These are phyloP conservation scores for Rhodamnia rubescens DNA, from an alignment of 345 rosid genomes.

Conservation along the genomic window DNA sequence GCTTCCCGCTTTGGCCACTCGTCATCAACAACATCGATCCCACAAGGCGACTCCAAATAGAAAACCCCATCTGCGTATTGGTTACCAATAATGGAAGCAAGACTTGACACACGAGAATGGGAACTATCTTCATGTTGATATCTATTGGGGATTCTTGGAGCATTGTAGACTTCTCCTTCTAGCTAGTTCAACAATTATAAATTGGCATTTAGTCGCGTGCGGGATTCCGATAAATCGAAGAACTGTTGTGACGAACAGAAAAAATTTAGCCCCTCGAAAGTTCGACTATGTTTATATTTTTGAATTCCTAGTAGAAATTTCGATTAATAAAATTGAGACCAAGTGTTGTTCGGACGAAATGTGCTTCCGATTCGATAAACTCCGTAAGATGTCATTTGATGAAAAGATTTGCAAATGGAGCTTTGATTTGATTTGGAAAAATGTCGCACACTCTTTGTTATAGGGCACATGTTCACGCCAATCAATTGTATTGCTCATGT, in stretches of 20 bases:
- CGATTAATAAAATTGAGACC: not conserved
- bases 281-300: not conserved
- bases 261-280: not conserved
- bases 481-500: not conserved
- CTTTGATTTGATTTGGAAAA: not conserved
- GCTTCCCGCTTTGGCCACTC: not conserved
- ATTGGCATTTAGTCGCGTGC: not conserved
- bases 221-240: not conserved
- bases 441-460: not conserved
- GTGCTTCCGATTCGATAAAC: not conserved
- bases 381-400: not conserved
- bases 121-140: not conserved
- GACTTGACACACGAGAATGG: not conserved
- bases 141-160: not conserved
- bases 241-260: not conserved
- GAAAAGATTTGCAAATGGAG: not conserved
- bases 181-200: not conserved
- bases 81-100: not conserved
- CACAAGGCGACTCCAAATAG: not conserved
- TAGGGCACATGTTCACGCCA: not conserved
- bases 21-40: not conserved
- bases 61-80: not conserved
- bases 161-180: not conserved
- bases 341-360: not conserved
- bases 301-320: not conserved